A percentile compares a stretch with the other conserved stretches of the same genome.
phyloP scores from a whole-genome alignment of 1,139 yeast genomes.

The Spathaspora jeffriesii region DNA sequence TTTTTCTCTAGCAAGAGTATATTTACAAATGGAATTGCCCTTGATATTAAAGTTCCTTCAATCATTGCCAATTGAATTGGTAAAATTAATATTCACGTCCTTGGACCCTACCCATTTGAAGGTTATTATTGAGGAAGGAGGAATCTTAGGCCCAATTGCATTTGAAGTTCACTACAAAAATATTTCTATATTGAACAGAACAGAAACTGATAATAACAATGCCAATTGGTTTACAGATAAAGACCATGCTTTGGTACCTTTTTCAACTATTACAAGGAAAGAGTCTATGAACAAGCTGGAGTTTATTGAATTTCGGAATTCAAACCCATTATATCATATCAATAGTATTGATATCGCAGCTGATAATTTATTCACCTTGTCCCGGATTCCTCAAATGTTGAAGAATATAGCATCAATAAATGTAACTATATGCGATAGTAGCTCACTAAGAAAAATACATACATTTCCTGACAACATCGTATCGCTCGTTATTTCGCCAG shows the following conservation, averaged over 20 bases:
- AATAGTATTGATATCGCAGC: background rate
- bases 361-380: background rate
- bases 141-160: background rate
- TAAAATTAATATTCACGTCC: background rate
- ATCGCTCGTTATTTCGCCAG: background rate
- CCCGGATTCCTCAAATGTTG: background rate
- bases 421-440: background rate
- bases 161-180: background rate
- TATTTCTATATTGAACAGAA: background rate
- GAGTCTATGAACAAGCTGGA: background rate
- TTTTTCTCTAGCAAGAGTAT: background rate
- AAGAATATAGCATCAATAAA: conserved; percentile 1
- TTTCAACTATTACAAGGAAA: background rate
- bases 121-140: background rate
- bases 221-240: background rate
- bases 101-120: background rate
- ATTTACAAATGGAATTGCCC: background rate
- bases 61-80: conserved; percentile 2
- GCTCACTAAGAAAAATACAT: background rate
- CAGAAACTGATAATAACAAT: background rate
- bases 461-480: conserved; percentile 2
- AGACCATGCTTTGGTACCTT: background rate
- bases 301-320: conserved; percentile 2
- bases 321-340: background rate
- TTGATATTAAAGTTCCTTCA: background rate